Evolutionary conservation across 306 rosid genomes (phyloP).

Genomic region (Sindora glabra): DNA sequence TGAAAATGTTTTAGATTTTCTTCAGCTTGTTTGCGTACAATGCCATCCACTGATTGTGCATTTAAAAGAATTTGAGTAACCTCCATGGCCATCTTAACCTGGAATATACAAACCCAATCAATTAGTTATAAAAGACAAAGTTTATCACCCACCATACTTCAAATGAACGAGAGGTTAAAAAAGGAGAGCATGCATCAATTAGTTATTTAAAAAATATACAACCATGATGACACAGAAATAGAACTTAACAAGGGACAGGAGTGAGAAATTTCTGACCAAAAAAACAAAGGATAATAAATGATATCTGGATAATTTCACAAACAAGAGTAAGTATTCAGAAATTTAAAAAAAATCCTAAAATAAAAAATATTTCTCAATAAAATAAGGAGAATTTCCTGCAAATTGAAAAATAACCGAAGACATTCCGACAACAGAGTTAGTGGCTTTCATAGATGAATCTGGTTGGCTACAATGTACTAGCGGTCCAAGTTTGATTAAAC

Average conservation of each 20-base stretch:
- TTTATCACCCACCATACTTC: background rate
- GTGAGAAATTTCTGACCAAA: background rate
- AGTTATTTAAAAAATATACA: background rate
- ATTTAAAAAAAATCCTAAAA: too few relatives aligned
- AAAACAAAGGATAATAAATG: too few relatives aligned
- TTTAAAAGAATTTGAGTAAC: conserved; percentile 81
- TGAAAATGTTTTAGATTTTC: conserved; percentile 77
- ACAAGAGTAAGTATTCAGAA: too few relatives aligned
- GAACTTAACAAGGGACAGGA: background rate
- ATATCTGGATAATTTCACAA: too few relatives aligned
- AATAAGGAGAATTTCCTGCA: too few relatives aligned
- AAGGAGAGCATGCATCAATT: background rate
- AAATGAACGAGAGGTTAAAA: background rate
- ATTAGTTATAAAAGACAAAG: background rate
- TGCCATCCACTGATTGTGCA: conserved; percentile 83
- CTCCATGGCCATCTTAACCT: conserved; percentile 75
- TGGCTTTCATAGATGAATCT: too few relatives aligned
- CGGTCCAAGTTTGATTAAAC: too few relatives aligned
- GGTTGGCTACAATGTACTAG: too few relatives aligned
- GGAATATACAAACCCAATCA: background rate
- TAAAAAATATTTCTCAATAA: too few relatives aligned
- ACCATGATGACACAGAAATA: background rate
- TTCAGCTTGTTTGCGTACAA: conserved; percentile 75
- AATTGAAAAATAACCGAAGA: too few relatives aligned
- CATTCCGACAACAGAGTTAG: too few relatives aligned